Conservation (phyloP, 2,329 filamentous ascomycete genomes). For the Xylaria sp. region DNA sequence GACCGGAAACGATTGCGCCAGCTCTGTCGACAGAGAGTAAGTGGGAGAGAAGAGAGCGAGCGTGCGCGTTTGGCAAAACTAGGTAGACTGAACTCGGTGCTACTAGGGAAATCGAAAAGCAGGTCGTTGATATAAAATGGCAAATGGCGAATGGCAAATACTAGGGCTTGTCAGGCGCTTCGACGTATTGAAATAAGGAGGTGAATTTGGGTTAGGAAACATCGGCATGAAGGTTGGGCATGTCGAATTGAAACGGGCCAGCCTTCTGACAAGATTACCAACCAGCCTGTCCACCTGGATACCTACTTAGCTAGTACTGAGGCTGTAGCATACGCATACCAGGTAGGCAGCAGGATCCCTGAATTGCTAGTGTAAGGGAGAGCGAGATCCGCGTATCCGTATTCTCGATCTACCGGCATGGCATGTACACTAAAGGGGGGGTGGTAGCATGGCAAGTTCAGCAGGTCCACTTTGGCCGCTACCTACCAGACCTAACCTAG, state of each 20-base stretch:
- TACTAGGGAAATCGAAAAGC: not conserved
- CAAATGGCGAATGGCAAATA: conserved; percentile 3
- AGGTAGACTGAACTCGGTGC: not conserved
- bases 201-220: conserved; percentile 9
- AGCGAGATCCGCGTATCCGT: conserved; percentile 36
- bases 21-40: conserved; percentile 24
- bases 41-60: conserved; percentile 2
- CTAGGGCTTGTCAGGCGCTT: conserved; percentile 19
- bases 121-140: not conserved
- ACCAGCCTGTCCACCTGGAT: not conserved
- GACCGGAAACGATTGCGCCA: conserved; percentile 21
- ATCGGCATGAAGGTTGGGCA: conserved; percentile 22
- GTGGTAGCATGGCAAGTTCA: conserved; percentile 19
- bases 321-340: too few relatives aligned
- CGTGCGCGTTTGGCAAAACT: not conserved
- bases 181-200: conserved; percentile 12
- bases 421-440: not conserved
- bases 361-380: not conserved
- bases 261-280: not conserved
- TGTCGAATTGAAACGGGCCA: conserved; percentile 26
- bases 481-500: not conserved
- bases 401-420: conserved; percentile 25
- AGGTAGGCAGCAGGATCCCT: conserved; percentile 12
- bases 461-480: conserved; percentile 18
- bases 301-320: too few relatives aligned